phyloP scores from a whole-genome alignment of 2,329 filamentous ascomycete genomes.

The Madurella fahalii region DNA sequence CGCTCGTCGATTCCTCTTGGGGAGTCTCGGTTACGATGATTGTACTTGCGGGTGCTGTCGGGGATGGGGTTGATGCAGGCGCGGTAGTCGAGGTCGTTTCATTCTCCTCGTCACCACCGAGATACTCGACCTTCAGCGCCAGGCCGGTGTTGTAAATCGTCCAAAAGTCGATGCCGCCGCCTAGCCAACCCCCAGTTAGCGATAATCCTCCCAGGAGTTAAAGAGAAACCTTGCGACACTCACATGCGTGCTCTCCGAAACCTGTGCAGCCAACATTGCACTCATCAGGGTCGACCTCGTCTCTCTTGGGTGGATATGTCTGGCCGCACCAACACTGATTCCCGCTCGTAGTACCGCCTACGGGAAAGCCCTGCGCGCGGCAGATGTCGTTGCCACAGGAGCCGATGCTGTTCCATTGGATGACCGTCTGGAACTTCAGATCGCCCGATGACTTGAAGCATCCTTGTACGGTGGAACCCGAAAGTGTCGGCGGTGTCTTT shows the following conservation, averaged over 20 bases:
- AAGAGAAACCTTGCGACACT: slow-evolving; percentile 29
- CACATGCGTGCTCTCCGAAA: slow-evolving; percentile 62
- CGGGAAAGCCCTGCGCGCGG: slow-evolving; percentile 43
- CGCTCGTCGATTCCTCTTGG: slow-evolving; percentile 21
- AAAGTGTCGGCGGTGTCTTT: slow-evolving; percentile 33
- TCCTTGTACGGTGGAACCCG: slow-evolving; percentile 44
- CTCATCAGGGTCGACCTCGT: slow-evolving; percentile 50
- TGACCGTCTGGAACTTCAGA: slow-evolving; percentile 27
- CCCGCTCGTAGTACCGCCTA: slow-evolving; percentile 60
- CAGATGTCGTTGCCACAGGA: slow-evolving; percentile 40
- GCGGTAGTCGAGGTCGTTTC: slow-evolving; percentile 29
- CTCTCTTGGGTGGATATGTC: slow-evolving; percentile 56
- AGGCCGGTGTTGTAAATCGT: slow-evolving; percentile 51
- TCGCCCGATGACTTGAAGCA: slow-evolving; percentile 47
- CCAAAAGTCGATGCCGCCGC: slow-evolving; percentile 50
- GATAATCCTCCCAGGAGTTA: background rate
- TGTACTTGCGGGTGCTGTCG: slow-evolving; percentile 6
- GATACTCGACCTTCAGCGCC: slow-evolving; percentile 36
- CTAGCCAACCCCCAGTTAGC: slow-evolving; percentile 33
- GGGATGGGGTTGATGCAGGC: slow-evolving; percentile 8
- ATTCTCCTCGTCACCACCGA: slow-evolving; percentile 27
- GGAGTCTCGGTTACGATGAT: slow-evolving; percentile 24
- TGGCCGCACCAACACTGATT: slow-evolving; percentile 71
- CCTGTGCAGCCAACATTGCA: slow-evolving; percentile 66
- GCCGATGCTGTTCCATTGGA: slow-evolving; percentile 39